Conservation (phyloP, 257 asterid species). For the Craterostigma plantagineum region DNA sequence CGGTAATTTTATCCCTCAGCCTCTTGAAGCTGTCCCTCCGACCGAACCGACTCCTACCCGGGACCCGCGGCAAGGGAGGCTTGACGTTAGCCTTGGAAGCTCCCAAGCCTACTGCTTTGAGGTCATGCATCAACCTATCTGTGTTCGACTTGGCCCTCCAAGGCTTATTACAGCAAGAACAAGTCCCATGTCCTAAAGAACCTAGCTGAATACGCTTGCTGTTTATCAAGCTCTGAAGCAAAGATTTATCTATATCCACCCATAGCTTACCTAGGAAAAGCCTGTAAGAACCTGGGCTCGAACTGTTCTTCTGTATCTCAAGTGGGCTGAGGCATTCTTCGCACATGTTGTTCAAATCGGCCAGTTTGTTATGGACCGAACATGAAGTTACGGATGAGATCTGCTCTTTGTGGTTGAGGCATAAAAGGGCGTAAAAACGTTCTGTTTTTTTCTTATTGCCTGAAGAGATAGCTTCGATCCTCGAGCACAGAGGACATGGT, state of each 20-base stretch:
- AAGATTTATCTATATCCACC: constrained; percentile 25
- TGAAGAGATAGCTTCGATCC: constrained; percentile 26
- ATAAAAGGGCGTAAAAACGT: constrained; percentile 26
- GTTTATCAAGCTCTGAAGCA: constrained; percentile 19
- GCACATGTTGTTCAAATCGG: constrained; percentile 43
- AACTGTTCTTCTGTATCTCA: constrained; percentile 13
- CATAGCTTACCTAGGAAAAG: constrained; percentile 33
- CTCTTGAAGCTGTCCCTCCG: constrained; percentile 59
- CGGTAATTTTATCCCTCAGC: constrained; percentile 42
- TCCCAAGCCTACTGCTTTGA: constrained; percentile 30
- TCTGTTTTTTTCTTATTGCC: constrained; percentile 22
- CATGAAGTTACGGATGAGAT: constrained; percentile 50
- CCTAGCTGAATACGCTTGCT: constrained; percentile 20
- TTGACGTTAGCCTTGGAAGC: constrained; percentile 64
- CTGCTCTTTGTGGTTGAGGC: constrained; percentile 51
- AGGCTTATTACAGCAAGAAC: constrained; percentile 48
- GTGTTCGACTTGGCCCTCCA: constrained; percentile 38
- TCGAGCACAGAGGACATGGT: constrained; percentile 67
- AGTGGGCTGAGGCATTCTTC: constrained; percentile 50
- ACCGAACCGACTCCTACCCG: constrained; percentile 51
- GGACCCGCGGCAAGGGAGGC: constrained; percentile 70
- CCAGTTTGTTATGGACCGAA: constrained; percentile 34
- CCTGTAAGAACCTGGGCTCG: constrained; percentile 21
- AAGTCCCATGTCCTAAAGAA: constrained; percentile 23
- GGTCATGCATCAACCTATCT: constrained; percentile 31